Conservation (phyloP, 805 yeast genomes). For the Ogataea thermomethanolica region DNA sequence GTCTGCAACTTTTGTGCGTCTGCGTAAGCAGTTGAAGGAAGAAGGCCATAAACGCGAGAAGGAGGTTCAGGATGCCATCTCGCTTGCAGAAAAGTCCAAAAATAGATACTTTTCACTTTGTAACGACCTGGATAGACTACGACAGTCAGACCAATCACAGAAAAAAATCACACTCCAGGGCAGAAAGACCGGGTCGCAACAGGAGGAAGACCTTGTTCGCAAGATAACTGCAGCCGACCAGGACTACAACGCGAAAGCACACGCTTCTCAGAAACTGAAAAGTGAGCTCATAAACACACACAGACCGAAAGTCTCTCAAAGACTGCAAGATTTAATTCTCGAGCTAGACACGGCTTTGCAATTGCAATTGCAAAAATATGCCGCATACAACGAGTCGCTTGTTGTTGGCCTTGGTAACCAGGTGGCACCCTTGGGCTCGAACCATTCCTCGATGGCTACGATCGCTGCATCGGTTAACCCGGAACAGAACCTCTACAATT, state of each 20-base stretch:
- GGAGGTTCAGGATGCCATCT: slow-evolving; percentile 78
- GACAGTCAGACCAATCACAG: slow-evolving; percentile 74
- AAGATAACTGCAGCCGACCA: slow-evolving; percentile 83
- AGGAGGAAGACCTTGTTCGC: slow-evolving; percentile 80
- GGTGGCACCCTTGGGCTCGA: slow-evolving; percentile 63
- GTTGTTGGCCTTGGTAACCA: slow-evolving; percentile 82
- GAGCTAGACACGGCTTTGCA: slow-evolving; percentile 90
- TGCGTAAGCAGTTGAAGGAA: slow-evolving; percentile 77
- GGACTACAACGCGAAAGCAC: slow-evolving; percentile 79
- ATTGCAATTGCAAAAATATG: slow-evolving; percentile 82
- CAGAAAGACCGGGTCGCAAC: slow-evolving; percentile 75
- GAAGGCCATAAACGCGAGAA: slow-evolving; percentile 78
- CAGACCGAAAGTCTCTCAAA: slow-evolving; percentile 73
- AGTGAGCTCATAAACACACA: slow-evolving; percentile 66
- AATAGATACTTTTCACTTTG: slow-evolving; percentile 72
- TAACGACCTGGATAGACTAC: slow-evolving; percentile 79
- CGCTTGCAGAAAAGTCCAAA: slow-evolving; percentile 85
- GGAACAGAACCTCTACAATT: slow-evolving; percentile 76
- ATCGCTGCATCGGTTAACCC: slow-evolving; percentile 77
- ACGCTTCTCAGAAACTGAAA: slow-evolving; percentile 66
- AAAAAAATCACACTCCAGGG: slow-evolving; percentile 79
- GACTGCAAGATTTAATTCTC: slow-evolving; percentile 70
- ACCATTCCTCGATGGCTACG: slow-evolving; percentile 58
- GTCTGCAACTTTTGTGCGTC: slow-evolving; percentile 62
- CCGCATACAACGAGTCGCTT: slow-evolving; percentile 81